Base-by-base conservation (phyloP, 805 yeast species). In the Ogataea saltuana region DNA sequence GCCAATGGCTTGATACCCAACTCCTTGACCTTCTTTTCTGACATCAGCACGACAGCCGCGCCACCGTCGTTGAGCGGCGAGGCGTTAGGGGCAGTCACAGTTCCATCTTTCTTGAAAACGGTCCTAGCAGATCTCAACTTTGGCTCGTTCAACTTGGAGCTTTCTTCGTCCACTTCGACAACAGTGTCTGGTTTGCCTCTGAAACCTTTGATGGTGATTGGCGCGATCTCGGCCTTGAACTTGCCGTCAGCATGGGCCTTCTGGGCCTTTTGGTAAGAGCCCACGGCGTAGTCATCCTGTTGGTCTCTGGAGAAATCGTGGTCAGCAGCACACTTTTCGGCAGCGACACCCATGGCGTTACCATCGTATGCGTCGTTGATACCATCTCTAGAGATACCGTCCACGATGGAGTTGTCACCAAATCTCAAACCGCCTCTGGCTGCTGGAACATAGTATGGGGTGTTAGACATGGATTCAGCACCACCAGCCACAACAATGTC, bases 11-110 rank as follows among this genome's bases (percentile, higher is more conserved):
- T 88, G 62, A 93, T 72, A 34, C 85, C 84, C 57, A 89, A 79
- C 75, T 90, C 96, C 65, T 81, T 80, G 58, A 90, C 75, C 73
- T 90, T 89, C 50, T 71, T 71, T 63, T 80, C 97, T 46, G 96
- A 85, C 40, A 88, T 93, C 54, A 93, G 76, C 33, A 93, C 74
- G 28, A 93, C 80, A 38, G 98, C 98, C 43, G 98, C 97, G 65
- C 88, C 98, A 70, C 99, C 99, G 68, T 93, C 99, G 68, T 91
- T 93, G 60, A 93, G 75, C 61, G 95, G 88, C 21, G 97, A 88
- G 21, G 98, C 95, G 66, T 93, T 95, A 57, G 97, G 95, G 19
- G 96, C 98, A 29, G 99, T 91, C 49, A 93, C 91, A 30, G 97
- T 87, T 64, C 98, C 99, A 61, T 89, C 97, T 69, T 79, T 82